Evolutionary conservation across 2,329 filamentous ascomycete species (phyloP).

Genomic region (Trematosphaeria pertusa): DNA sequence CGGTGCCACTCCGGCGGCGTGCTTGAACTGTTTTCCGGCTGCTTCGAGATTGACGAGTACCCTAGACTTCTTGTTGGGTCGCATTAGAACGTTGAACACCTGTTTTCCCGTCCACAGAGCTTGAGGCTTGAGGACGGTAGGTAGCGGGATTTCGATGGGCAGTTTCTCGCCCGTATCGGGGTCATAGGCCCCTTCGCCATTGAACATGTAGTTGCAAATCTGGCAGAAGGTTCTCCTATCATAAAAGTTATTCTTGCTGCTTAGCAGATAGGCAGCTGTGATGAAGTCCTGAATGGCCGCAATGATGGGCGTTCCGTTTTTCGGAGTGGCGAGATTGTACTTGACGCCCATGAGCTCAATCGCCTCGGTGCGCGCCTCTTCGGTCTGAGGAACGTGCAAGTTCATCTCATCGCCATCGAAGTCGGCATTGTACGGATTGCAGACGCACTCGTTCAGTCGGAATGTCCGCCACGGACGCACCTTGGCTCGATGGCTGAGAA

Average conservation of each 20-base stretch:
- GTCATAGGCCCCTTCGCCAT: constrained; percentile 64
- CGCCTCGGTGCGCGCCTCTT: constrained; percentile 93
- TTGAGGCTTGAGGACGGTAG: constrained; percentile 83
- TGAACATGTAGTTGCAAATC: constrained; percentile 93
- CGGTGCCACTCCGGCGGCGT: constrained; percentile 71
- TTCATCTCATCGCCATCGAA: constrained; percentile 99
- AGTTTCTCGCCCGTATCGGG: constrained; percentile 58
- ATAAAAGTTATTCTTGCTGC: constrained; percentile 91
- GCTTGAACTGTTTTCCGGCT: constrained; percentile 81
- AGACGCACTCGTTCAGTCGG: constrained; percentile 96
- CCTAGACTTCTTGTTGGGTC: constrained; percentile 81
- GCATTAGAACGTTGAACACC: constrained; percentile 89
- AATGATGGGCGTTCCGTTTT: constrained; percentile 98
- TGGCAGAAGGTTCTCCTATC: constrained; percentile 88
- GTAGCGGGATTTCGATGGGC: constrained; percentile 83
- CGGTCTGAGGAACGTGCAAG: constrained; percentile 94
- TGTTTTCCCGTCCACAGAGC: constrained; percentile 97
- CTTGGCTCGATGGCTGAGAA: constrained; percentile 94
- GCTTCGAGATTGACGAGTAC: constrained; percentile 93
- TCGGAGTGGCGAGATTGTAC: constrained; percentile 92
- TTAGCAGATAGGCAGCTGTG: constrained; percentile 89
- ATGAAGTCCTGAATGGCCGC: constrained; percentile 99
- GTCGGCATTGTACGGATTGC: constrained; percentile 97
- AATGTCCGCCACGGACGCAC: constrained; percentile 95
- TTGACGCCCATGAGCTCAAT: constrained; percentile 98